Base-by-base conservation (phyloP, 306 rosid species). In the Arachis hypogaea region DNA sequence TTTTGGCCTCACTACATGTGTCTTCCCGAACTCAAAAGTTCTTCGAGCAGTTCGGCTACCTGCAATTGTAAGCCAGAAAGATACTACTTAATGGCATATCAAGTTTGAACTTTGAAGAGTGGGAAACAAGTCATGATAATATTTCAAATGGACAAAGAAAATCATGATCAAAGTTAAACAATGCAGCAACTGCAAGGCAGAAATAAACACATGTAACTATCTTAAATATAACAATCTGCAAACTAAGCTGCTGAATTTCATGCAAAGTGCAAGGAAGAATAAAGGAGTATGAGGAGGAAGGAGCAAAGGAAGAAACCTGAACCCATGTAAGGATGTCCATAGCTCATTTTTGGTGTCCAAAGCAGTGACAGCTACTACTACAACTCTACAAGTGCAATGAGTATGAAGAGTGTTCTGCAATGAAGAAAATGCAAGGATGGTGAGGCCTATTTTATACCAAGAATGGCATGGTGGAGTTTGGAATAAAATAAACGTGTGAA, bases 1-100 rank as follows among this genome's bases (percentile, higher is more conserved):
- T 80, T 83, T 92, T 29, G 99, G 99, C 83, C 94, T 90, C 82
- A 92, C 99, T 56, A 95, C 99, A 78, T 95, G 85, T 28, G 99
- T 95, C 85, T 93, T 92, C 56, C 99, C 99, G 56, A 95, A 95
- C 85, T 95, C 99, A 2, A 88, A 72, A 82, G 91, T 67, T 68
- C 88, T 82, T 75, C 90, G 84, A 78, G 82, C 72, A 62, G 85
- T 83, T 88, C 98, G 84, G 81, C 99, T 95, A 50, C 98, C 99
- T 95, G 86, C 63, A 76, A 29, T 76, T 81, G 54, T 62, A 50
- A 54, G 55, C 7, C 12, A 77, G 43, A 75, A 73, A 61, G 59
- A 14, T n/a, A 69, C 42, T 7, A 51, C 45, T 83, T 18, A 80
- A 76, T 75, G 72, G 62, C 81, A 66, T 66, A 33, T 51, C 22